Conservation (phyloP, 2,329 filamentous ascomycete genomes). For the Aureobasidium sp. region DNA sequence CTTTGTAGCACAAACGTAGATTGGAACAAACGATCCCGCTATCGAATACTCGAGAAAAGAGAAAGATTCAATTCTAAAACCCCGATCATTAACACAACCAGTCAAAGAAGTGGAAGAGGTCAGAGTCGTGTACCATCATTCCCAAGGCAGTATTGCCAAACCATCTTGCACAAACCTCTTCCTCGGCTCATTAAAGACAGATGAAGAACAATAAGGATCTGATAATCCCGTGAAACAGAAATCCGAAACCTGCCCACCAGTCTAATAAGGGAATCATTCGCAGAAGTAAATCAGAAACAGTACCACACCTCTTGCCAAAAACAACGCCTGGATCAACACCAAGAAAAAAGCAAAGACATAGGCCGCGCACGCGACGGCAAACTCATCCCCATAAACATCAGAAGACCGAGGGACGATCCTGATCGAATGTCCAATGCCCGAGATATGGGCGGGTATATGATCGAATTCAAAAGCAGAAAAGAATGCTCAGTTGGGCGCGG, state of each 20-base stretch:
- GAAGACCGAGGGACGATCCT: neutral
- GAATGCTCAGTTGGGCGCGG: neutral
- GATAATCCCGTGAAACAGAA: neutral
- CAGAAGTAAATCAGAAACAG: neutral
- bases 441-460: slow-evolving; percentile 8
- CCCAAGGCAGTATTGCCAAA: neutral
- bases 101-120: neutral
- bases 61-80: neutral
- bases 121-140: slow-evolving; percentile 3
- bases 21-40: neutral
- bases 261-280: slow-evolving; percentile 12
- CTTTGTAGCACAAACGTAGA: neutral
- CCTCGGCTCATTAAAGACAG: neutral
- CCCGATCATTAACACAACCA: neutral
- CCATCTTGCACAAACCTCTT: neutral
- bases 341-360: neutral
- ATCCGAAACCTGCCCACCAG: neutral
- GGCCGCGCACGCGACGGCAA: neutral
- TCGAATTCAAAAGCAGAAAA: slow-evolving; percentile 9
- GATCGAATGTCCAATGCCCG: neutral
- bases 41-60: neutral
- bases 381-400: neutral
- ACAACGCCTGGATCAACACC: neutral
- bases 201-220: neutral
- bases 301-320: neutral